Evolutionary conservation across 2,329 filamentous ascomycete species (phyloP).

Genomic region (Claviceps arundinis): DNA sequence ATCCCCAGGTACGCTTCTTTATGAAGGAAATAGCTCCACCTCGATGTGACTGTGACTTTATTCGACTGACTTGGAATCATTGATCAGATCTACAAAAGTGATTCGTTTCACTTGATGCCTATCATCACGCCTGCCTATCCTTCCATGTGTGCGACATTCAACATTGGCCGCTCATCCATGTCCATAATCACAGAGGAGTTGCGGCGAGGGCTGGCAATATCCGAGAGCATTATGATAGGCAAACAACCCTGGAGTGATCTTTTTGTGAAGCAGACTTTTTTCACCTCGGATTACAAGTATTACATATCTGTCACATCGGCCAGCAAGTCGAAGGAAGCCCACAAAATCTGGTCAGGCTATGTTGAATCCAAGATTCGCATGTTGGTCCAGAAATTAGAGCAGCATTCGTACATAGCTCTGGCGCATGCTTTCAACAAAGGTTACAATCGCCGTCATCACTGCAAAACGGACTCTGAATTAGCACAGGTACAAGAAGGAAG

Average conservation of each 20-base stretch:
- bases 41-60: background rate
- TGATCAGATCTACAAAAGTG: constrained; percentile 58
- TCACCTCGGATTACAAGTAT: constrained; percentile 86
- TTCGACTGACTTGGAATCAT: constrained; percentile 6
- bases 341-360: constrained; percentile 78
- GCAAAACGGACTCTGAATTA: constrained; percentile 38
- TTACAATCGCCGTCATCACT: constrained; percentile 70
- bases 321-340: constrained; percentile 69
- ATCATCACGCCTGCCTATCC: constrained; percentile 97
- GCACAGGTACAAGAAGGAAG: constrained; percentile 42
- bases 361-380: constrained; percentile 88
- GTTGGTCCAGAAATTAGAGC: constrained; percentile 71
- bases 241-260: constrained; percentile 74
- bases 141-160: constrained; percentile 95
- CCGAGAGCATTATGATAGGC: constrained; percentile 65
- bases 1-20: constrained; percentile 55
- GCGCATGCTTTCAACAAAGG: constrained; percentile 90
- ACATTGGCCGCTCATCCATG: constrained; percentile 78
- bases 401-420: constrained; percentile 64
- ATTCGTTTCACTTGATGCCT: constrained; percentile 85
- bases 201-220: constrained; percentile 60
- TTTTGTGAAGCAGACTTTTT: constrained; percentile 85
- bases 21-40: background rate
- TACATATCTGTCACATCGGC: constrained; percentile 81
- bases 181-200: constrained; percentile 74